These are phyloP conservation scores for Whalleya microplaca DNA, from an alignment of 2,329 filamentous ascomycete genomes.

Conservation along the genomic window DNA sequence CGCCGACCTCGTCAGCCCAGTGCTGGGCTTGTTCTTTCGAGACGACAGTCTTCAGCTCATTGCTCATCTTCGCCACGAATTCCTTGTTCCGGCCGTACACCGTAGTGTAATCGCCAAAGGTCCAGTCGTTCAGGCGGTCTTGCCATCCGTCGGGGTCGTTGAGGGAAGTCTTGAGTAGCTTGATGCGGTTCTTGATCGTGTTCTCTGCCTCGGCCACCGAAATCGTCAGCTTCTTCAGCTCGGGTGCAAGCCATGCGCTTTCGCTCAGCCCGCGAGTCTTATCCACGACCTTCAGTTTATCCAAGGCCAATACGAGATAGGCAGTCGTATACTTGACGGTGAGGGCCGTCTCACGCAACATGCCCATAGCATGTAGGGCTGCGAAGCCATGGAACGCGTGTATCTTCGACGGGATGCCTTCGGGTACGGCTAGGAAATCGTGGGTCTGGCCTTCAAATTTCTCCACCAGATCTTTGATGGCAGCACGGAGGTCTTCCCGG, in stretches of 20 bases:
- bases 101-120: conserved; percentile 28
- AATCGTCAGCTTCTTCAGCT: conserved; percentile 38
- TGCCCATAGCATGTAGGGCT: conserved; percentile 41
- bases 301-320: conserved; percentile 37
- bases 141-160: conserved; percentile 41
- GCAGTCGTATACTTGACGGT: conserved; percentile 37
- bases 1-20: conserved; percentile 41
- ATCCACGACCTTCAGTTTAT: conserved; percentile 39
- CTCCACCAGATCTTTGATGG: conserved; percentile 2
- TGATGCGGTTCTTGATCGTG: conserved; percentile 39
- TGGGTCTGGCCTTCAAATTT: conserved; percentile 22
- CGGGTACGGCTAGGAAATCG: conserved; percentile 22
- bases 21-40: conserved; percentile 37
- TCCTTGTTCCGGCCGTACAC: conserved; percentile 5
- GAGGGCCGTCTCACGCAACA: conserved; percentile 42
- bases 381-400: conserved; percentile 36
- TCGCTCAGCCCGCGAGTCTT: conserved; percentile 38
- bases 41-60: conserved; percentile 31
- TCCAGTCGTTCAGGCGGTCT: conserved; percentile 41
- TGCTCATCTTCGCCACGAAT: conserved; percentile 15
- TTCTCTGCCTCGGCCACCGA: conserved; percentile 30
- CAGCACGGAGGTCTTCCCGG: conserved; percentile 6
- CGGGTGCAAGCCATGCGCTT: conserved; percentile 39
- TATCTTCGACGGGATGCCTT: conserved; percentile 17
- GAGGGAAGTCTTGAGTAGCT: conserved; percentile 36